Base-by-base conservation (phyloP, 2,329 filamentous ascomycete species). In the Epichloe sp. region DNA sequence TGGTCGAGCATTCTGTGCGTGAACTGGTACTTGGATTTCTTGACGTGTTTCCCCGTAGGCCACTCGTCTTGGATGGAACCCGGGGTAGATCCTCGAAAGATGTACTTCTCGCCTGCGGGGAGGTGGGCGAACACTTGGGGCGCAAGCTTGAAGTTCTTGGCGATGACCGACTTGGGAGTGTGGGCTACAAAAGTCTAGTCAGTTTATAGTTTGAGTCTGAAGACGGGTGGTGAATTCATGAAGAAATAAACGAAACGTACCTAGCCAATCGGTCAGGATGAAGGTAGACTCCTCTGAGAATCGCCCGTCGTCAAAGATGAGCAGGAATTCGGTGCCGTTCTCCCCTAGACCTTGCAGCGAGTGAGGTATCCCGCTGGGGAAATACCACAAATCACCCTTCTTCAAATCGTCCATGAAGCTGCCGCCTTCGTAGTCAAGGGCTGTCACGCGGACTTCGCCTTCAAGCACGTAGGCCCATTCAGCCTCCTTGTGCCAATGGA, bases 401-500 rank as follows among this genome's bases (percentile, higher is more conserved):
- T 80, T 76, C 21, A 90, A 67, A 60, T 90, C 86, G 56, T 88
- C 86, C 54, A 89, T 78, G 63, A 88, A 89, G 55, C 80, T 86
- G 54, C 85, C 80, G 10, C 86, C 86, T 54, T 90, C 82, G 42
- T 83, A 79, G 65, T 88, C 84, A 17, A 89, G 74, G 1, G 81
- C 85, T 0, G 84, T 87, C 48, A 89, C 77, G 49, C 85, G 79
- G 19, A 86, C 83, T 53, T 76, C 74, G 48, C 85, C 85, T 52
- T 83, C 78, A 0, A 88, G 75, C 3, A 88, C 80, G 55, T 85
- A 88, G 0, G 82, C 83, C 85, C 85, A 88, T 61, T 89, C 85
- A 38, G 83, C 84, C 63, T 87, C 82, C 58, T 85, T 86, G 71
- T 89, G 85, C 85, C 85, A 89, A 62, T 89, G 85, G 8, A 89